These are phyloP conservation scores for Saccharomycopsis schoenii DNA, from an alignment of 805 yeast species.

Conservation along the genomic window DNA sequence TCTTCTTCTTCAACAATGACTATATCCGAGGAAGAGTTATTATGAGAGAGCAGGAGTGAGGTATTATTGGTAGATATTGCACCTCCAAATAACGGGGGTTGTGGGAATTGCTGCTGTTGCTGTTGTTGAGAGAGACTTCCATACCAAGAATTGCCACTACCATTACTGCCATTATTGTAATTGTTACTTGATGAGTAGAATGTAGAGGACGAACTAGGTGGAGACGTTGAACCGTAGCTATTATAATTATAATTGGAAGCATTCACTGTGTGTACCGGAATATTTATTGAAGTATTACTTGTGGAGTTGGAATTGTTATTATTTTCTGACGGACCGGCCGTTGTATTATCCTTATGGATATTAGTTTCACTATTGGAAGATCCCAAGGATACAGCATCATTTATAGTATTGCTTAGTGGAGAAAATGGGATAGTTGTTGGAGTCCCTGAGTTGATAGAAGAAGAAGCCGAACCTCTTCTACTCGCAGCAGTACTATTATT, in stretches of 20 bases:
- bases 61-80: neutral
- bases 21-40: slow-evolving; percentile 16
- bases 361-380: neutral
- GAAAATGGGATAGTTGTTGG: neutral
- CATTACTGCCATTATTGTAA: neutral
- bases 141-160: neutral
- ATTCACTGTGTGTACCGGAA: neutral
- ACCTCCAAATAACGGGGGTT: neutral
- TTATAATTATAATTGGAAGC: slow-evolving; percentile 11
- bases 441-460: neutral
- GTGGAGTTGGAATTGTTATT: neutral
- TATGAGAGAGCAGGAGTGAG: neutral
- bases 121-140: neutral
- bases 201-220: slow-evolving; percentile 7
- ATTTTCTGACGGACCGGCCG: neutral
- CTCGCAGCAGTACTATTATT: neutral
- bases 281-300: slow-evolving; percentile 3
- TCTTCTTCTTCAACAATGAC: slow-evolving; percentile 27
- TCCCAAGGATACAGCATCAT: neutral
- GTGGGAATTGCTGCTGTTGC: neutral
- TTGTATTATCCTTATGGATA: neutral
- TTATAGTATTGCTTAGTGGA: neutral
- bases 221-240: slow-evolving; percentile 10
- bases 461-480: neutral
- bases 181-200: neutral